A percentile compares a stretch with the other conserved stretches of the same genome.
phyloP scores from a whole-genome alignment of 192 early-diverging fungal species.

The Paraglomus occultum region DNA sequence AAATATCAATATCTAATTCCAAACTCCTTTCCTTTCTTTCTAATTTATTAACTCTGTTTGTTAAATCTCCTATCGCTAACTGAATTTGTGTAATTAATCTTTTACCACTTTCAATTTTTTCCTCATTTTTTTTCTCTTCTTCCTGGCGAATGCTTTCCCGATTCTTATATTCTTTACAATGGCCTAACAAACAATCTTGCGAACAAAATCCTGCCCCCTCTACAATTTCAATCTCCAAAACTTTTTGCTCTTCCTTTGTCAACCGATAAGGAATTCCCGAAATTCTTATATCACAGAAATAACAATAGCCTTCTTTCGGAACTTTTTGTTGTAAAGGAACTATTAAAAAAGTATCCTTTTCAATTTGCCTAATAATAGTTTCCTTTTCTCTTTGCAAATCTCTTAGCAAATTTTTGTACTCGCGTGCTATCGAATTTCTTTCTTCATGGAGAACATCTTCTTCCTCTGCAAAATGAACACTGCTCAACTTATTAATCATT shows the following conservation, averaged over 20 bases:
- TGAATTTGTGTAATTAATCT: slow-evolving; percentile 1
- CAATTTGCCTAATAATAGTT: background rate
- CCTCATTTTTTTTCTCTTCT: slow-evolving; percentile 12
- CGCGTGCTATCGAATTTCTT: background rate
- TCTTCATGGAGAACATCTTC: slow-evolving; percentile 11
- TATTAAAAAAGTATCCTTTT: background rate
- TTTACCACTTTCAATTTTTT: slow-evolving; percentile 10
- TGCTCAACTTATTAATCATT: background rate
- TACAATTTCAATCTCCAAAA: background rate
- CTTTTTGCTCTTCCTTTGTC: background rate
- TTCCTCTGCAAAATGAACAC: background rate
- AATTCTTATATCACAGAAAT: slow-evolving; percentile 17
- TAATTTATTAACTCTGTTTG: slow-evolving; percentile 2
- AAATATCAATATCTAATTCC: background rate
- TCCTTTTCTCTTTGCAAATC: slow-evolving; percentile 1
- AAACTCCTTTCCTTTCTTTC: slow-evolving; percentile 5
- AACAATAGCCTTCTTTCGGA: slow-evolving; percentile 10
- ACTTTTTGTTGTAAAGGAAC: background rate
- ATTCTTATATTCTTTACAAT: slow-evolving; percentile 15
- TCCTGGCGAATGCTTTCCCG: slow-evolving; percentile 4
- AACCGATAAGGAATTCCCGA: background rate
- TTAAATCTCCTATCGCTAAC: background rate
- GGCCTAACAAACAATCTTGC: slow-evolving; percentile 7
- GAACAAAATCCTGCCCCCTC: slow-evolving; percentile 14
- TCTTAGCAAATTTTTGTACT: background rate